Evolutionary conservation across 164 flowering plant genomes (phyloP).

Genomic region (Umbilicus rupestris): DNA sequence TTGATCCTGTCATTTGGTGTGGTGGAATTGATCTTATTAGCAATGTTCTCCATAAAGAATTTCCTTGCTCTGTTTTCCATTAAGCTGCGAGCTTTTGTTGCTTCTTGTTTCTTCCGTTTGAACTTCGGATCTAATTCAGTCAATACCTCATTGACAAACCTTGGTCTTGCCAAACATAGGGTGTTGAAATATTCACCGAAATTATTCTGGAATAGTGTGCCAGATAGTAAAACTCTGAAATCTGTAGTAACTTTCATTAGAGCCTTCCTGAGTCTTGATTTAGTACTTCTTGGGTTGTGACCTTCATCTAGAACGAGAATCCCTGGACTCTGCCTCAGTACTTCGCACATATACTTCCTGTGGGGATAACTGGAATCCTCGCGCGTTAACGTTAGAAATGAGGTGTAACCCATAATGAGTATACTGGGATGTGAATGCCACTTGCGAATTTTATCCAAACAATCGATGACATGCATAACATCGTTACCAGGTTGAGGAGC

Average conservation of each 20-base stretch:
- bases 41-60: conserved; percentile 61
- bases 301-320: conserved; percentile 87
- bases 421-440: conserved; percentile 91
- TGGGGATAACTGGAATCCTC: conserved; percentile 50
- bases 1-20: conserved; percentile 32
- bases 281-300: conserved; percentile 91
- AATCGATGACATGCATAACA: conserved; percentile 68
- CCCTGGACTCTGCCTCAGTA: conserved; percentile 67
- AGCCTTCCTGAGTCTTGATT: conserved; percentile 68
- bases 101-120: conserved; percentile 24
- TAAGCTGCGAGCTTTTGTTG: conserved; percentile 19
- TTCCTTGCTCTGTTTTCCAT: conserved; percentile 62
- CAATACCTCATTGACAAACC: conserved; percentile 61
- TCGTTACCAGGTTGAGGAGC: conserved; percentile 35
- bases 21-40: conserved; percentile 44
- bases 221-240: conserved; percentile 72
- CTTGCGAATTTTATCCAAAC: conserved; percentile 67
- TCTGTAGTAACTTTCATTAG: conserved; percentile 79
- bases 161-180: conserved; percentile 76
- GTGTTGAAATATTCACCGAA: conserved; percentile 93
- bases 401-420: conserved; percentile 88
- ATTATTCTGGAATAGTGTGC: conserved; percentile 86
- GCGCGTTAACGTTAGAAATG: conserved; percentile 57
- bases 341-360: conserved; percentile 54
- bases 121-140: conserved; percentile 45